Conservation (phyloP, 2,329 filamentous ascomycete species). For the Xylariales sp. region DNA sequence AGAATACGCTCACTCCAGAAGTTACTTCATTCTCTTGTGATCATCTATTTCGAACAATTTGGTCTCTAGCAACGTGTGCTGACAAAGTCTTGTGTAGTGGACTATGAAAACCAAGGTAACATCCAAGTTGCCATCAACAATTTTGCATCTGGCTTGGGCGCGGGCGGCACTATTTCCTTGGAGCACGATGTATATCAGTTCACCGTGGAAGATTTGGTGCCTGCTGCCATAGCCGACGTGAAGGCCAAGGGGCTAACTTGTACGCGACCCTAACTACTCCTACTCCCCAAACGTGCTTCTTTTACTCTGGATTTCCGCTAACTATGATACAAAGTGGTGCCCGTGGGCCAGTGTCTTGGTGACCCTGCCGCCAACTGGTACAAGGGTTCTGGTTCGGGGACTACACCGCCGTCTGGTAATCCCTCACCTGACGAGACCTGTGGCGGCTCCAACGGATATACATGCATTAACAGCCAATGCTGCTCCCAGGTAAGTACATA, state of each 20-base stretch:
- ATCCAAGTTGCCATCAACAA: slow-evolving; percentile 23
- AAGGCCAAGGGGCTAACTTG: slow-evolving; percentile 6
- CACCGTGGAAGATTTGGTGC: slow-evolving; percentile 27
- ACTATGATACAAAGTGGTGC: slow-evolving; percentile 4
- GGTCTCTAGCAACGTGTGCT: too few species aligned
- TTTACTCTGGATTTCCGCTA: not conserved
- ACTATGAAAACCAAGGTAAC: too few species aligned
- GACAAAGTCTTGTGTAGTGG: too few species aligned
- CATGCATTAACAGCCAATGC: slow-evolving; percentile 5
- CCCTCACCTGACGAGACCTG: slow-evolving; percentile 4
- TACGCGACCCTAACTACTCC: slow-evolving; percentile 1
- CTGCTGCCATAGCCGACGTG: slow-evolving; percentile 23
- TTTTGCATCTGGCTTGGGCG: slow-evolving; percentile 24
- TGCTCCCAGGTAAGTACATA: slow-evolving; percentile 7
- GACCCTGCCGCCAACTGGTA: slow-evolving; percentile 12
- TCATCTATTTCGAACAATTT: too few species aligned
- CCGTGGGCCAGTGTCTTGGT: slow-evolving; percentile 11
- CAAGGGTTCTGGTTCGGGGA: not conserved
- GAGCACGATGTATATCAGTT: slow-evolving; percentile 31
- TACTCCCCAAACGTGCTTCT: not conserved
- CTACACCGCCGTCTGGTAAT: not conserved
- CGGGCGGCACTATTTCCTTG: slow-evolving; percentile 26
- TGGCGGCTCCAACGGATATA: slow-evolving; percentile 4
- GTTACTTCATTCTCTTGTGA: too few species aligned
- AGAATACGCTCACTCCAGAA: too few species aligned